phyloP scores from a whole-genome alignment of 192 early-diverging fungal genomes.

The Ambispora gerdemannii region DNA sequence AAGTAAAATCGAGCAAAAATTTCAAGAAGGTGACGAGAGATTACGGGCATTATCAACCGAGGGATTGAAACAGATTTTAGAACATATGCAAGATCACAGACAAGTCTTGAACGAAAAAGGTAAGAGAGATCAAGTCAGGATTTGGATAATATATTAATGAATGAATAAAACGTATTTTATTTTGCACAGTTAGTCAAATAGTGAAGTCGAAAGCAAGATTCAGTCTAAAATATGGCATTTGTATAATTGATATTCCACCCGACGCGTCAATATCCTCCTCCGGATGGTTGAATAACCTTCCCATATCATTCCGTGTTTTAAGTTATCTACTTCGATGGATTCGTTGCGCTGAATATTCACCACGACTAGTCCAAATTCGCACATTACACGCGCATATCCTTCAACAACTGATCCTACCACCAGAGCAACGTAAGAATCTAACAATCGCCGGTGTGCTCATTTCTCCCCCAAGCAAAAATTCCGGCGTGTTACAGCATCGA shows the following conservation, averaged over 20 bases:
- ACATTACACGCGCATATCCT: constrained; percentile 17
- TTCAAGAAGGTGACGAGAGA: not conserved
- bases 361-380: constrained; percentile 32
- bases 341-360: constrained; percentile 35
- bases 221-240: constrained; percentile 36
- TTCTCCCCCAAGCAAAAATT: not conserved
- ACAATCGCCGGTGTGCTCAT: not conserved
- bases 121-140: not conserved
- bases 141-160: not conserved
- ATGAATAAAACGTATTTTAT: constrained; percentile 25
- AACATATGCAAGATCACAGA: constrained; percentile 46
- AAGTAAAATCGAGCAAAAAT: constrained; percentile 18
- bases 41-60: constrained; percentile 34
- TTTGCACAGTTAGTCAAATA: too few species aligned
- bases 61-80: constrained; percentile 35
- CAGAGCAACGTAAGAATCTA: not conserved
- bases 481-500: not conserved
- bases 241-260: constrained; percentile 23
- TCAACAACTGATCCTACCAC: not conserved
- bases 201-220: too few species aligned
- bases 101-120: constrained; percentile 32
- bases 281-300: constrained; percentile 28
- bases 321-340: constrained; percentile 38
- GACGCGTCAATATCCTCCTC: not conserved
- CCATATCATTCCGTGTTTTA: constrained; percentile 33